phyloP scores from a whole-genome alignment of 352 stramenopile species.

The Pythium sp. region DNA sequence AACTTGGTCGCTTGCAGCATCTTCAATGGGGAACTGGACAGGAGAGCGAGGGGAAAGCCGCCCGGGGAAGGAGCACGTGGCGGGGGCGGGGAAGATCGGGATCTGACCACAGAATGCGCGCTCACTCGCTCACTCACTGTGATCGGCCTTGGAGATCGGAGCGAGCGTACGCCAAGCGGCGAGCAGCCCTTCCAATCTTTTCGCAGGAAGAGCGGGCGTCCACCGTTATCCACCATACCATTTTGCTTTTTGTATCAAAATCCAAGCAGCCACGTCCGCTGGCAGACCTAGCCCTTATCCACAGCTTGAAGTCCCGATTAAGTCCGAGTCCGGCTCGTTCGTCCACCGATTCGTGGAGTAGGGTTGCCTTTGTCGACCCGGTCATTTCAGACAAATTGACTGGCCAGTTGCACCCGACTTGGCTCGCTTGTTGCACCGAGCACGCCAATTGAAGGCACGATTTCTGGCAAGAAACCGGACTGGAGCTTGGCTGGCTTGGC shows the following conservation, averaged over 20 bases:
- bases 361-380: conserved; percentile 7
- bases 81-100: conserved; percentile 13
- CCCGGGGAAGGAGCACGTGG: not conserved
- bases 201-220: not conserved
- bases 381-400: not conserved
- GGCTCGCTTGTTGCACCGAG: not conserved
- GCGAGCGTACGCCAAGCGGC: not conserved
- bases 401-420: not conserved
- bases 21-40: not conserved
- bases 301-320: conserved; percentile 1
- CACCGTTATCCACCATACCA: not conserved
- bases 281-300: conserved; percentile 9
- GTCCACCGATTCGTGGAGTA: conserved; percentile 2
- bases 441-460: not conserved
- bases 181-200: not conserved
- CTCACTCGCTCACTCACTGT: too few relatives aligned
- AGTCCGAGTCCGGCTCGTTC: not conserved
- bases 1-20: conserved; percentile 70
- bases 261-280: not conserved
- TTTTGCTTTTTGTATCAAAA: not conserved
- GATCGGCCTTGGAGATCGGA: not conserved
- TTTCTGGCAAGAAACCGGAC: not conserved
- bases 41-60: not conserved
- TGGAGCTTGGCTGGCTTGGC: too few relatives aligned
- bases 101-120: conserved; percentile 8